Evolutionary conservation across 2,329 filamentous ascomycete genomes (phyloP).

Genomic region (Aspergillus hiratsukae): DNA sequence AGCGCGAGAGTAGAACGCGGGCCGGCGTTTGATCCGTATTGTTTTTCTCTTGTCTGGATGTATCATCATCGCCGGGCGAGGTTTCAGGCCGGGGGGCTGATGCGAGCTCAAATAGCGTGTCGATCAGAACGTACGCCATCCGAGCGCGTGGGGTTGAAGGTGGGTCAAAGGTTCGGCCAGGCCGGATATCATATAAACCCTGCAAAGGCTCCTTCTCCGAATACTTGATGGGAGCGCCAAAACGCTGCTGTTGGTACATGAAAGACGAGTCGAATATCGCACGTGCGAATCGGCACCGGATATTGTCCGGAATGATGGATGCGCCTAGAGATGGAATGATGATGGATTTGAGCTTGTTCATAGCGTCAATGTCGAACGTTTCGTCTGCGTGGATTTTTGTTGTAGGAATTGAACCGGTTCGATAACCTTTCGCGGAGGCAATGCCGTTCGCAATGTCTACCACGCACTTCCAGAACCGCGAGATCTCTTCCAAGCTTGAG

Average conservation of each 20-base stretch:
- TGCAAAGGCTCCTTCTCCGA: slow-evolving; percentile 52
- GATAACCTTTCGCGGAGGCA: slow-evolving; percentile 57
- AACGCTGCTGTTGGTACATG: slow-evolving; percentile 65
- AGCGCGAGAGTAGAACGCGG: slow-evolving; percentile 63
- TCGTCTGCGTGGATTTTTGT: slow-evolving; percentile 62
- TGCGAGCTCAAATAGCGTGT: slow-evolving; percentile 71
- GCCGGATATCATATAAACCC: slow-evolving; percentile 60
- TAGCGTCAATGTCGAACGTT: slow-evolving; percentile 72
- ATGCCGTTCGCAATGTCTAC: slow-evolving; percentile 65
- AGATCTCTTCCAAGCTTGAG: slow-evolving; percentile 36
- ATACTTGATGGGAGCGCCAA: slow-evolving; percentile 50
- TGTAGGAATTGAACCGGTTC: slow-evolving; percentile 40
- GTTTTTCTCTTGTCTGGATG: slow-evolving; percentile 7
- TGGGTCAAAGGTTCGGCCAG: slow-evolving; percentile 68
- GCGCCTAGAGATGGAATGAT: slow-evolving; percentile 71
- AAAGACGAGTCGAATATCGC: slow-evolving; percentile 78
- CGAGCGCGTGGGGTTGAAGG: slow-evolving; percentile 59
- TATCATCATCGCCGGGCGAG: not conserved
- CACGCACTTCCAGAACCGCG: slow-evolving; percentile 66
- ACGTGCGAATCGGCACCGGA: slow-evolving; percentile 65
- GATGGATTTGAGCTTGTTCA: slow-evolving; percentile 60
- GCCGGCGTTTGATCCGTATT: slow-evolving; percentile 29
- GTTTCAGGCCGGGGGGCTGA: slow-evolving; percentile 41
- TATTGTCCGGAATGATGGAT: slow-evolving; percentile 59
- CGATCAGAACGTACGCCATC: slow-evolving; percentile 76